Evolutionary conservation across 768 basidiomycete species (phyloP).

Genomic region (Melanogaster broomeanus): DNA sequence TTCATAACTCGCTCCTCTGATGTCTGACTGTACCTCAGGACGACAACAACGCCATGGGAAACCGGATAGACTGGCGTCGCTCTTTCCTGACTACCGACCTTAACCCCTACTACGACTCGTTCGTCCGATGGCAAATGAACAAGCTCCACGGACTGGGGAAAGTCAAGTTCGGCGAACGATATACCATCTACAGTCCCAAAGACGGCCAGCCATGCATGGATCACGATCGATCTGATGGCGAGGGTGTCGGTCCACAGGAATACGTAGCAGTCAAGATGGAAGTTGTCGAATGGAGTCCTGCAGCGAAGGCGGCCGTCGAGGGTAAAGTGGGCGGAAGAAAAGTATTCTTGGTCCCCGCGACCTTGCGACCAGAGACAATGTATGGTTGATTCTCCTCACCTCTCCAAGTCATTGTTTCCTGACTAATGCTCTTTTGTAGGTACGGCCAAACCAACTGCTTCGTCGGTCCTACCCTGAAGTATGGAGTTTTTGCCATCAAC

Average conservation of each 20-base stretch:
- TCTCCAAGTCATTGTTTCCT: neutral
- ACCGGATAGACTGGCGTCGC: constrained; percentile 96
- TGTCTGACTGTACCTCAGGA: constrained; percentile 29
- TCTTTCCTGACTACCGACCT: constrained; percentile 92
- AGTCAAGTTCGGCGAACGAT: constrained; percentile 97
- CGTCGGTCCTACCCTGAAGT: constrained; percentile 87
- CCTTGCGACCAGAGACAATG: constrained; percentile 97
- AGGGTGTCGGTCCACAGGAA: constrained; percentile 93
- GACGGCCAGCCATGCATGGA: constrained; percentile 99
- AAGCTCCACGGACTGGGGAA: constrained; percentile 83
- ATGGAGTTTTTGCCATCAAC: constrained; percentile 88
- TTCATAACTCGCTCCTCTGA: neutral
- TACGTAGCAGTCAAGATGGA: constrained; percentile 96
- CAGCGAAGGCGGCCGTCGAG: constrained; percentile 62
- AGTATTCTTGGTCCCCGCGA: constrained; percentile 93
- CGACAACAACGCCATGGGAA: constrained; percentile 88
- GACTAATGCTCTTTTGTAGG: constrained; percentile 42
- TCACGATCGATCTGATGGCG: constrained; percentile 94
- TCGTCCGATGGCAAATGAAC: constrained; percentile 98
- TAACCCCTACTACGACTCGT: constrained; percentile 96
- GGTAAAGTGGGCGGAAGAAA: constrained; percentile 75
- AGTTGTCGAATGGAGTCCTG: constrained; percentile 80
- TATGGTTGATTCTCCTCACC: constrained; percentile 35
- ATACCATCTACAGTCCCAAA: constrained; percentile 98
- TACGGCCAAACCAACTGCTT: constrained; percentile 99